These are phyloP conservation scores for Ogataea nitratoaversa DNA, from an alignment of 805 yeast species.

Conservation along the genomic window DNA sequence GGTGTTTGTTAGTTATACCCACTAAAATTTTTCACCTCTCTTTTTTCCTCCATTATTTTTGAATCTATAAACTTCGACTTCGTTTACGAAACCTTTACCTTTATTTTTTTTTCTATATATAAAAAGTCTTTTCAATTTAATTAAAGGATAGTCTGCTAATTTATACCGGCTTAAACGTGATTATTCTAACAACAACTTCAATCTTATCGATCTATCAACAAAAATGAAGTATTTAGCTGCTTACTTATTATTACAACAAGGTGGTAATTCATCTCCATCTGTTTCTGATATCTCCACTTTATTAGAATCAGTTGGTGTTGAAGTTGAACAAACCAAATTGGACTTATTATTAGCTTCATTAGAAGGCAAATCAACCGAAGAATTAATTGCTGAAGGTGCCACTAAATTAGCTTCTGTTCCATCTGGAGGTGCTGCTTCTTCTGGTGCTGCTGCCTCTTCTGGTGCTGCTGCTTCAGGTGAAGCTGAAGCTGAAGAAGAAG, in stretches of 20 bases:
- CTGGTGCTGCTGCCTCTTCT: conserved; percentile 67
- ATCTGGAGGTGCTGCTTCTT: conserved; percentile 94
- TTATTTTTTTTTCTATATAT: background rate
- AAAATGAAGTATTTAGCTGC: conserved; percentile 97
- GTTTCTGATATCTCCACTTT: conserved; percentile 86
- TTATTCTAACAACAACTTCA: conserved; percentile 48
- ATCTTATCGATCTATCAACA: conserved; percentile 7
- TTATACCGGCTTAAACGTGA: conserved; percentile 64
- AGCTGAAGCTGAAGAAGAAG: conserved; percentile 67
- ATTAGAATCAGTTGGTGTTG: conserved; percentile 93
- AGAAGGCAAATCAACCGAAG: conserved; percentile 89
- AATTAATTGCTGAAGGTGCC: conserved; percentile 91
- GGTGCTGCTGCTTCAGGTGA: conserved; percentile 71
- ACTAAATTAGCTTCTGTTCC: conserved; percentile 97
- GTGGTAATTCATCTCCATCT: conserved; percentile 93
- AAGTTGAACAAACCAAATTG: conserved; percentile 87
- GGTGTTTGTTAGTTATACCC: no score
- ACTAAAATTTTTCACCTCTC: background rate
- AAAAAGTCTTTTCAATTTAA: conserved; percentile 2
- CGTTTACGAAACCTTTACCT: background rate
- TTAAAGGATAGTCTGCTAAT: conserved; percentile 79
- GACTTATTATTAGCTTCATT: conserved; percentile 75
- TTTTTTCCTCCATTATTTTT: background rate
- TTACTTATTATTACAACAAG: conserved; percentile 95
- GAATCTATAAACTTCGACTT: background rate